Conservation (phyloP, 345 rosid genomes). For the Stellera chamaejasme region DNA sequence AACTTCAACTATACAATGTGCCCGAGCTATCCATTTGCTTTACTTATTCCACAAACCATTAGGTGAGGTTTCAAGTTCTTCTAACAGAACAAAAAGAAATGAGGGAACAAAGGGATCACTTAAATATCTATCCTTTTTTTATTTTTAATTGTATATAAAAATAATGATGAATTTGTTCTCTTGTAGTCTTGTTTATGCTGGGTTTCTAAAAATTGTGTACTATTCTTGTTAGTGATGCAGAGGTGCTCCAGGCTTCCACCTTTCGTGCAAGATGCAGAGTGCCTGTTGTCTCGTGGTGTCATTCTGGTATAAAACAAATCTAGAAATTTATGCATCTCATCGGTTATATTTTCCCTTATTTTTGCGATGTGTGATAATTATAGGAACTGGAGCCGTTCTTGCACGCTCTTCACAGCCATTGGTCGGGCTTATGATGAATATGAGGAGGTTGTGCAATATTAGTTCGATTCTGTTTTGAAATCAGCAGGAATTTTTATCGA, state of each 20-base stretch:
- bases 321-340: background rate
- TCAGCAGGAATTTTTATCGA: background rate
- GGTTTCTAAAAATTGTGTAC: conserved; percentile 16
- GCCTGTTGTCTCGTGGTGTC: conserved; percentile 93
- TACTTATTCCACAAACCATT: conserved; percentile 77
- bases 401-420: conserved; percentile 98
- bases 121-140: conserved; percentile 8
- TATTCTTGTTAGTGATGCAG: conserved; percentile 58
- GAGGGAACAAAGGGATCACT: conserved; percentile 2
- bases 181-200: conserved; percentile 1
- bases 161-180: conserved; percentile 1
- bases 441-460: conserved; percentile 60
- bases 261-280: conserved; percentile 86
- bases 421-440: conserved; percentile 96
- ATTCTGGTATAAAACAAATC: conserved; percentile 55
- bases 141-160: background rate
- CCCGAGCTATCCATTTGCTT: conserved; percentile 84
- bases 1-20: conserved; percentile 65
- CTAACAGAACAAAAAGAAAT: conserved; percentile 6
- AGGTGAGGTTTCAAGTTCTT: conserved; percentile 39
- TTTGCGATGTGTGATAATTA: conserved; percentile 19
- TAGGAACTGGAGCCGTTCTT: conserved; percentile 88
- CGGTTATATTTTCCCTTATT: conserved; percentile 13
- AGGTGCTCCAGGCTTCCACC: conserved; percentile 71
- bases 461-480: background rate